Conservation (phyloP, 306 rosid species). For the Ziziphus jujuba region DNA sequence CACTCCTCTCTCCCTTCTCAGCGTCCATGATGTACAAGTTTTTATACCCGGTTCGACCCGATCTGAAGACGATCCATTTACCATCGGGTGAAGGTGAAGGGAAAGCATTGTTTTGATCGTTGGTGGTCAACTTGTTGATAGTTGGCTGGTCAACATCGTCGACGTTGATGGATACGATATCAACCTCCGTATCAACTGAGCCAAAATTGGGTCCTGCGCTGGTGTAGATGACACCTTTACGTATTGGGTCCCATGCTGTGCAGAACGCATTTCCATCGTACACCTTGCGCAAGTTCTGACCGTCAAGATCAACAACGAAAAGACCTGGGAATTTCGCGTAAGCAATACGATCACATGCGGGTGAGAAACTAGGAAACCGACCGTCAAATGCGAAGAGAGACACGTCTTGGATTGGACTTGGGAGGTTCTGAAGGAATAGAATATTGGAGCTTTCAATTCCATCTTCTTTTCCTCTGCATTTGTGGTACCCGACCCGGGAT, state of each 20-base stretch:
- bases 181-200: conserved; percentile 54
- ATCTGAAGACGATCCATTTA: conserved; percentile 76
- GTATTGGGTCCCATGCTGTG: conserved; percentile 70
- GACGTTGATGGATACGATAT: conserved; percentile 56
- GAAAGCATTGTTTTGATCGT: conserved; percentile 81
- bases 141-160: conserved; percentile 17
- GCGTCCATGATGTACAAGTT: conserved; percentile 78
- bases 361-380: conserved; percentile 76
- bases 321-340: conserved; percentile 60
- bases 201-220: conserved; percentile 70
- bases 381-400: conserved; percentile 65
- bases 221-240: conserved; percentile 57
- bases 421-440: conserved; percentile 51
- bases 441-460: conserved; percentile 12
- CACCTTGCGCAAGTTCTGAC: conserved; percentile 57
- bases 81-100: conserved; percentile 79
- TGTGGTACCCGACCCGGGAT: conserved; percentile 72
- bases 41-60: conserved; percentile 69
- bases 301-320: conserved; percentile 64
- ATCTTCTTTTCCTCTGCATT: conserved; percentile 54
- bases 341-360: conserved; percentile 59
- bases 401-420: conserved; percentile 50
- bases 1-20: conserved; percentile 46
- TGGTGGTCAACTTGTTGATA: conserved; percentile 51
- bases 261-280: conserved; percentile 51